A percentile compares a stretch with the other conserved stretches of the same genome.
Evolutionary conservation across 768 basidiomycete genomes (phyloP).

Genomic region (Russula griseocarnosa): DNA sequence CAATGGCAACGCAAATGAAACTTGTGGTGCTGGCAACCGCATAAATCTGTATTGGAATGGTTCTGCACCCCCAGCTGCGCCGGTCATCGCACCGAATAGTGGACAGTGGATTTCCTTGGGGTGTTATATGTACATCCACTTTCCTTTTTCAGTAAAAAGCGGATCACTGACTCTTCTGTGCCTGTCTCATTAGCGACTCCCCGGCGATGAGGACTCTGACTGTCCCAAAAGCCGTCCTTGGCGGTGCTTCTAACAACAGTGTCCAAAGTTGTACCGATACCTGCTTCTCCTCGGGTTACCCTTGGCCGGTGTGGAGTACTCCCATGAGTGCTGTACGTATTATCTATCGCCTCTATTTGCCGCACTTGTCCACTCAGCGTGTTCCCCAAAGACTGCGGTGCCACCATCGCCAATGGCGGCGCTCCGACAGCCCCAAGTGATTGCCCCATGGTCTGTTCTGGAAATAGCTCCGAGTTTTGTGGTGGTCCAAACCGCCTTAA

Average conservation of each 20-base stretch:
- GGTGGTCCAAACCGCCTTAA: slow-evolving; percentile 68
- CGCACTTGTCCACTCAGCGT: neutral
- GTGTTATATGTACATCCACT: slow-evolving; percentile 57
- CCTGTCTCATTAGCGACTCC: slow-evolving; percentile 35
- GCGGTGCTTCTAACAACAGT: slow-evolving; percentile 44
- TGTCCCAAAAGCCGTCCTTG: slow-evolving; percentile 32
- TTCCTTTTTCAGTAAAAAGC: slow-evolving; percentile 7
- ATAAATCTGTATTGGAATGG: slow-evolving; percentile 67
- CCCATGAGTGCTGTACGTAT: slow-evolving; percentile 50
- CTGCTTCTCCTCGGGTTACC: slow-evolving; percentile 53
- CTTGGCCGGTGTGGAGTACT: slow-evolving; percentile 41
- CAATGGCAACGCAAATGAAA: slow-evolving; percentile 52
- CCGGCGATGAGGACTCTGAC: slow-evolving; percentile 36
- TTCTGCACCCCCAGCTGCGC: slow-evolving; percentile 49
- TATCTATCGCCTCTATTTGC: neutral
- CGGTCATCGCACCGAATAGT: slow-evolving; percentile 49
- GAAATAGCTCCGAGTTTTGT: slow-evolving; percentile 62
- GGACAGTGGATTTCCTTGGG: slow-evolving; percentile 68
- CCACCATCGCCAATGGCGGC: slow-evolving; percentile 45
- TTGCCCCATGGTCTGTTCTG: slow-evolving; percentile 65
- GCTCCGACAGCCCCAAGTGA: slow-evolving; percentile 45
- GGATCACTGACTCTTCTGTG: slow-evolving; percentile 10
- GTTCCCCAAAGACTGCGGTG: slow-evolving; percentile 46
- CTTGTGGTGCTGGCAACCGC: slow-evolving; percentile 56
- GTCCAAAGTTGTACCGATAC: slow-evolving; percentile 56